Percentiles rank a stretch among this genome's conserved stretches.
Evolutionary conservation across 2,329 filamentous ascomycete species (phyloP).

Genomic region (Graphium sp.): DNA sequence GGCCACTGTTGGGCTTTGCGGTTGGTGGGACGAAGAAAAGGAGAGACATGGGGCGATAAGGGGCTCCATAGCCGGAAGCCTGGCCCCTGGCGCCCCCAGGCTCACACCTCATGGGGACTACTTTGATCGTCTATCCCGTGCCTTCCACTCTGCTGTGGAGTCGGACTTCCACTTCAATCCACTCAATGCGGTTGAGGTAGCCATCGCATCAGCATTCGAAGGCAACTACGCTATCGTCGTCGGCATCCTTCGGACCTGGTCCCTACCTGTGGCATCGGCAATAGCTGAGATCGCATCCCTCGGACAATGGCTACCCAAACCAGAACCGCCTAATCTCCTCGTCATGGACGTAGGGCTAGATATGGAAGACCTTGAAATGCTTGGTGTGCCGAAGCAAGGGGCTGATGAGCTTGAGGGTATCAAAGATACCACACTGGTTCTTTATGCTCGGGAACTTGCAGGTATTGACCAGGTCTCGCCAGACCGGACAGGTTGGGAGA

Average conservation of each 20-base stretch:
- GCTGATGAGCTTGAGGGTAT: slow-evolving; percentile 45
- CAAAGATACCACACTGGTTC: slow-evolving; percentile 63
- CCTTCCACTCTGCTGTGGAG: slow-evolving; percentile 51
- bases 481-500: slow-evolving; percentile 65
- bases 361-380: slow-evolving; percentile 68
- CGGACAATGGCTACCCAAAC: slow-evolving; percentile 62
- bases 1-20: slow-evolving; percentile 64
- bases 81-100: slow-evolving; percentile 8
- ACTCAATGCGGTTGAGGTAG: slow-evolving; percentile 61
- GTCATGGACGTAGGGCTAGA: slow-evolving; percentile 42
- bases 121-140: slow-evolving; percentile 52
- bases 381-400: slow-evolving; percentile 47
- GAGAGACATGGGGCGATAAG: too few species aligned
- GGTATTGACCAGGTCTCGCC: slow-evolving; percentile 31
- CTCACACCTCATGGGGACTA: slow-evolving; percentile 37
- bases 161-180: slow-evolving; percentile 66
- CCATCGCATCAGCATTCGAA: slow-evolving; percentile 66
- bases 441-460: slow-evolving; percentile 56
- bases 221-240: slow-evolving; percentile 65
- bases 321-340: slow-evolving; percentile 32
- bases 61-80: too few species aligned
- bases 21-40: slow-evolving; percentile 94
- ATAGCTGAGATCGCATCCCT: slow-evolving; percentile 73
- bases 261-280: slow-evolving; percentile 59
- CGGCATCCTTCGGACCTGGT: slow-evolving; percentile 62